Percentiles rank a stretch among this genome's conserved stretches.
These are phyloP conservation scores for Phtheirospermum japonicum DNA, from an alignment of 257 asterid species.

Conservation along the genomic window DNA sequence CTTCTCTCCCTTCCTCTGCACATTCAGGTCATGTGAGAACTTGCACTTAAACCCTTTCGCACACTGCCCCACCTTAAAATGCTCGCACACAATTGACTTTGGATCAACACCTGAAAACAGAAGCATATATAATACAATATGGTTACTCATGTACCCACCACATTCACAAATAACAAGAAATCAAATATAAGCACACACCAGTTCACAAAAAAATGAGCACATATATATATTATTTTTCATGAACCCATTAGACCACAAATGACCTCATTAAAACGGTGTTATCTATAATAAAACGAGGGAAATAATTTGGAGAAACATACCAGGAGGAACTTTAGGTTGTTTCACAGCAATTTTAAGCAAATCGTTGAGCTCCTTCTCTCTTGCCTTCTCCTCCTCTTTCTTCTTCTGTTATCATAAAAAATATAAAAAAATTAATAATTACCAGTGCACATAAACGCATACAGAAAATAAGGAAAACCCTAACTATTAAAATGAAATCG, in stretches of 20 bases:
- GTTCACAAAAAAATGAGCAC: background rate
- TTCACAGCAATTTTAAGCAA: conserved; percentile 79
- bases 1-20: conserved; percentile 96
- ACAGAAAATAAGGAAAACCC: background rate
- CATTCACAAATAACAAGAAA: background rate
- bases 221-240: background rate
- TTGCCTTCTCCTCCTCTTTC: conserved; percentile 92
- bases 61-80: conserved; percentile 84
- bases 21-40: conserved; percentile 90
- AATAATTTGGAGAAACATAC: conserved; percentile 37
- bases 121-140: conserved; percentile 1
- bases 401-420: conserved; percentile 60
- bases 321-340: conserved; percentile 95
- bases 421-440: background rate
- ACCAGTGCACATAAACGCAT: conserved; percentile 13
- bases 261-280: background rate
- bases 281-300: background rate
- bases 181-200: background rate
- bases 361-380: conserved; percentile 86
- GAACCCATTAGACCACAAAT: background rate
- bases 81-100: conserved; percentile 79
- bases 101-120: conserved; percentile 83
- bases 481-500: background rate
- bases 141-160: conserved; percentile 2
- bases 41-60: conserved; percentile 94